Evolutionary conservation across 2,329 filamentous ascomycete species (phyloP).

Genomic region (Cryphonectria parasitica): DNA sequence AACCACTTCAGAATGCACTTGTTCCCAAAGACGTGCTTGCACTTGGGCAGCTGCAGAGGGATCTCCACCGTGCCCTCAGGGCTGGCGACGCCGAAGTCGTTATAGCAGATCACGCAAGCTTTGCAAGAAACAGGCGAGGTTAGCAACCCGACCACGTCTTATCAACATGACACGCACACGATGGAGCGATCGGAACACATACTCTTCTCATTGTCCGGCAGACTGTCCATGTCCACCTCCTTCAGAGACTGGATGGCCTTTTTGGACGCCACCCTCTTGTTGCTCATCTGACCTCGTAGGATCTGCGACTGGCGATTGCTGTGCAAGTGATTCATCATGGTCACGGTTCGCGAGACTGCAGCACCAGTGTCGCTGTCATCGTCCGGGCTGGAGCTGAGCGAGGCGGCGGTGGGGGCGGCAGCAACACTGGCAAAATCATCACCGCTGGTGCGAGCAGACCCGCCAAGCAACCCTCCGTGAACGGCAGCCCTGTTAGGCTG

Average conservation of each 20-base stretch:
- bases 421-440: background rate
- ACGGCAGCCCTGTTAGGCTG: background rate
- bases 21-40: conserved; percentile 67
- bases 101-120: conserved; percentile 69
- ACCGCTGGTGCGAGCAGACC: background rate
- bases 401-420: background rate
- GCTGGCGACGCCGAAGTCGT: conserved; percentile 59
- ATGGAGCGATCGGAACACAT: conserved; percentile 35
- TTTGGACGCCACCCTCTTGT: conserved; percentile 53
- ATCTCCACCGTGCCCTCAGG: conserved; percentile 62
- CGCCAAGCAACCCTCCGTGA: background rate
- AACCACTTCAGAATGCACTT: conserved; percentile 70
- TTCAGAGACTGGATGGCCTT: conserved; percentile 51
- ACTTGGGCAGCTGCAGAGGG: conserved; percentile 62
- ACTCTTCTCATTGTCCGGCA: conserved; percentile 55
- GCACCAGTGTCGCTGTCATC: conserved; percentile 35
- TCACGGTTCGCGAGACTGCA: conserved; percentile 44
- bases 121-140: background rate
- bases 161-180: conserved; percentile 14
- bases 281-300: conserved; percentile 48
- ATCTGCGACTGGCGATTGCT: conserved; percentile 41
- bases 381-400: conserved; percentile 22
- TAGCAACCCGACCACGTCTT: background rate
- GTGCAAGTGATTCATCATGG: background rate
- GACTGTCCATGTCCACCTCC: conserved; percentile 48